These are phyloP conservation scores for Spizellomyces punctatus DNA, from an alignment of 192 early-diverging fungal genomes.

Conservation along the genomic window DNA sequence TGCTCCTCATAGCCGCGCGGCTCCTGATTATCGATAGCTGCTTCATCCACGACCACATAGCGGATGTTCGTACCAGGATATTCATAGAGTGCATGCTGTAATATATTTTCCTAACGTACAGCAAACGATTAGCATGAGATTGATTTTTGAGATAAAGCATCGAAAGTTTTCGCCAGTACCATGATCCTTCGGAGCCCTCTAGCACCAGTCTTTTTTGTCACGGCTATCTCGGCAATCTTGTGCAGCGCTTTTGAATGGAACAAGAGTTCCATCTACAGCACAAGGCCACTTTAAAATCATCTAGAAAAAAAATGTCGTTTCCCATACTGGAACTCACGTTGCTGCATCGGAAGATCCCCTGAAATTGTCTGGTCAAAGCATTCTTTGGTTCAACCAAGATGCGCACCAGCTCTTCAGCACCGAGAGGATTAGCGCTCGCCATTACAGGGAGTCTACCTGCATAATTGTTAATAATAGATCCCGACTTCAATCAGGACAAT, in stretches of 20 bases:
- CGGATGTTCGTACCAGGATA: conserved; percentile 71
- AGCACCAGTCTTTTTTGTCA: conserved; percentile 83
- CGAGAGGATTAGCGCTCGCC: conserved; percentile 72
- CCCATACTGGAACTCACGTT: conserved; percentile 40
- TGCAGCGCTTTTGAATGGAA: conserved; percentile 72
- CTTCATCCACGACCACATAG: conserved; percentile 64
- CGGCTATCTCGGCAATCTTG: conserved; percentile 73
- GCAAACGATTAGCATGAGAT: background rate
- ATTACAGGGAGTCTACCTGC: conserved; percentile 75
- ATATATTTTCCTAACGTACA: conserved; percentile 60
- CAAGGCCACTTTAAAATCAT: background rate
- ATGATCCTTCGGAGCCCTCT: conserved; percentile 86
- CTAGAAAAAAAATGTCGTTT: background rate
- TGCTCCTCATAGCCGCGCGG: background rate
- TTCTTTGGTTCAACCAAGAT: conserved; percentile 83
- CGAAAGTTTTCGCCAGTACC: conserved; percentile 41
- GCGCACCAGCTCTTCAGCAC: conserved; percentile 67
- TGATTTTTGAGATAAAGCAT: background rate
- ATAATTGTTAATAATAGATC: background rate
- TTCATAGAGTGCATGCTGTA: conserved; percentile 82
- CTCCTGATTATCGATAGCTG: conserved; percentile 1
- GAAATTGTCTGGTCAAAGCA: conserved; percentile 79
- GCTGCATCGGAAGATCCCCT: conserved; percentile 69
- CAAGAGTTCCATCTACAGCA: conserved; percentile 56
- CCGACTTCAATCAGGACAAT: background rate